These are phyloP conservation scores for Pichia kluyveri DNA, from an alignment of 805 yeast species.

Conservation along the genomic window DNA sequence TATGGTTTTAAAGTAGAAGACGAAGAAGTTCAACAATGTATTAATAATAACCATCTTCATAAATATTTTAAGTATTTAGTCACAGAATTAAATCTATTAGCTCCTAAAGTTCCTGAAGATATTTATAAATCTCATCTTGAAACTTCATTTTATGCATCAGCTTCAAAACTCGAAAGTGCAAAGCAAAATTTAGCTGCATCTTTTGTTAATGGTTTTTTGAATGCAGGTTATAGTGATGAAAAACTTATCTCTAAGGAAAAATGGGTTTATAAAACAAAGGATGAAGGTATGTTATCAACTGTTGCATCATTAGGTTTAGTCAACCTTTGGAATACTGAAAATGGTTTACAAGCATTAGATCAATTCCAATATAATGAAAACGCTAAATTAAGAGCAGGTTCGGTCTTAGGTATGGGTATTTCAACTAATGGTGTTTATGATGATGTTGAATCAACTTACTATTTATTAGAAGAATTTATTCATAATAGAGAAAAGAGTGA, in stretches of 20 bases:
- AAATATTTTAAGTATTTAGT: conserved; percentile 75
- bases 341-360: conserved; percentile 85
- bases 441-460: conserved; percentile 87
- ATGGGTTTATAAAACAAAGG: conserved; percentile 91
- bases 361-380: conserved; percentile 80
- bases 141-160: conserved; percentile 44
- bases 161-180: conserved; percentile 70
- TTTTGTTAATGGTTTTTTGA: conserved; percentile 88
- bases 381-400: conserved; percentile 90
- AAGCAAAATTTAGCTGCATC: conserved; percentile 91
- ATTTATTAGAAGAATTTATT: conserved; percentile 71
- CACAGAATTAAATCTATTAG: conserved; percentile 79
- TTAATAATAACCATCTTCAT: conserved; percentile 69
- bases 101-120: conserved; percentile 92
- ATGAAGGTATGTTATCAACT: conserved; percentile 82
- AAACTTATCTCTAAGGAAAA: conserved; percentile 62
- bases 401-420: conserved; percentile 89
- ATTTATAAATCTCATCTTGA: conserved; percentile 88
- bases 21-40: conserved; percentile 72
- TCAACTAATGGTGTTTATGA: conserved; percentile 90
- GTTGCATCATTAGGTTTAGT: conserved; percentile 88
- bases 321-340: conserved; percentile 83
- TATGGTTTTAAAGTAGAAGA: conserved; percentile 65
- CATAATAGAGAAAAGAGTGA: conserved; percentile 39
- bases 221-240: conserved; percentile 86